Percentiles rank a stretch among this genome's conserved stretches.
phyloP scores from a whole-genome alignment of 2,329 filamentous ascomycete genomes.

The Plenodomus tracheiphilus region DNA sequence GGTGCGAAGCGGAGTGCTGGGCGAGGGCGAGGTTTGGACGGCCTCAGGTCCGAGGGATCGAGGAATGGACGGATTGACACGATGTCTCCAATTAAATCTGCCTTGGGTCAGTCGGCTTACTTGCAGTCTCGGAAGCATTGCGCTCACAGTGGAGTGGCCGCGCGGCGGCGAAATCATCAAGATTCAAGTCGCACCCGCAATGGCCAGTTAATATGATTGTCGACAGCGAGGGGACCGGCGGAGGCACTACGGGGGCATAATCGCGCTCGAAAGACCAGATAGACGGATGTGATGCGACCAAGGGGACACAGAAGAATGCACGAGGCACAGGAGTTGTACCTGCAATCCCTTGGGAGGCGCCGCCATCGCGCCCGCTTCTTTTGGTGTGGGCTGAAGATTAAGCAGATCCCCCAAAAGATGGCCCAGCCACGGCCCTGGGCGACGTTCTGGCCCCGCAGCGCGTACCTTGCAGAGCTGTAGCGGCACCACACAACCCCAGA shows the following conservation, averaged over 20 bases:
- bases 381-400: constrained; percentile 3
- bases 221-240: background rate
- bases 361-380: constrained; percentile 6
- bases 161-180: constrained; percentile 12
- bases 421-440: background rate
- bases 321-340: constrained; percentile 3
- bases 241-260: background rate
- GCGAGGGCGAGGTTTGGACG: constrained; percentile 2
- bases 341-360: constrained; percentile 8
- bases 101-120: constrained; percentile 3
- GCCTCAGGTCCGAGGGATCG: background rate
- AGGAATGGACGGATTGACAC: background rate
- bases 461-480: background rate
- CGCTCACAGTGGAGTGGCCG: constrained; percentile 16
- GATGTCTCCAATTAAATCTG: constrained; percentile 5
- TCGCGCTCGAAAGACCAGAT: constrained; percentile 1
- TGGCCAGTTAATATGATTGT: background rate
- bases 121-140: constrained; percentile 3
- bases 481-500: background rate
- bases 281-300: background rate
- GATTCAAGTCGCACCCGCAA: constrained; percentile 2
- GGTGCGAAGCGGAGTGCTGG: constrained; percentile 5
- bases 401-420: background rate
- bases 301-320: constrained; percentile 1
- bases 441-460: constrained; percentile 2